phyloP scores from a whole-genome alignment of 2,329 filamentous ascomycete genomes.

The Trichoderma sp. region DNA sequence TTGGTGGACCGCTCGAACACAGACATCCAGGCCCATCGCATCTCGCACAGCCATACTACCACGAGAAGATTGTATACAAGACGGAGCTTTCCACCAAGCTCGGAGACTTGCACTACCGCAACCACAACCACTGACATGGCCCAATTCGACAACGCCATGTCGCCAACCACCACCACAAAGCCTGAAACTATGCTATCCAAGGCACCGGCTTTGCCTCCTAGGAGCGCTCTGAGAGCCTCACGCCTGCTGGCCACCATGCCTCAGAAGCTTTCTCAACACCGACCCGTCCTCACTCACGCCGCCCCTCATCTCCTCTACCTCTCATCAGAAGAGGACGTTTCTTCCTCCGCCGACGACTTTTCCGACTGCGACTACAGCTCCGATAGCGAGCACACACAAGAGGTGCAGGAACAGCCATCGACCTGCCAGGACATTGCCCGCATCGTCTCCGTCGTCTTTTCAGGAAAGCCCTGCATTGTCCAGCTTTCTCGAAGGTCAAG shows the following conservation, averaged over 20 bases:
- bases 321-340: conserved; percentile 66
- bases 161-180: neutral
- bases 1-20: conserved; percentile 23
- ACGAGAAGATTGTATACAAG: conserved; percentile 27
- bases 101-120: conserved; percentile 21
- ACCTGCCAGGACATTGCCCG: conserved; percentile 60
- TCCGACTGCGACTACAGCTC: conserved; percentile 58
- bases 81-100: conserved; percentile 28
- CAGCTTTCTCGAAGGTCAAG: conserved; percentile 52
- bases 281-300: conserved; percentile 41
- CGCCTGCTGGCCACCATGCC: conserved; percentile 40
- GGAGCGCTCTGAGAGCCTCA: conserved; percentile 53
- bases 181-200: conserved; percentile 18
- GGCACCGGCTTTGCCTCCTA: conserved; percentile 52
- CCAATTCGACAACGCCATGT: conserved; percentile 33
- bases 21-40: conserved; percentile 25
- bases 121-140: conserved; percentile 17
- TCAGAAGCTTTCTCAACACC: conserved; percentile 38
- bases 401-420: conserved; percentile 36
- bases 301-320: conserved; percentile 63
- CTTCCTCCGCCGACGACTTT: conserved; percentile 61
- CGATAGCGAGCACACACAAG: conserved; percentile 40
- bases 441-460: conserved; percentile 60
- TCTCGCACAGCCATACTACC: conserved; percentile 27
- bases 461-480: conserved; percentile 61